Base-by-base conservation (phyloP, 495 filamentous ascomycete genomes). In the Hypoxylon fuscum region DNA sequence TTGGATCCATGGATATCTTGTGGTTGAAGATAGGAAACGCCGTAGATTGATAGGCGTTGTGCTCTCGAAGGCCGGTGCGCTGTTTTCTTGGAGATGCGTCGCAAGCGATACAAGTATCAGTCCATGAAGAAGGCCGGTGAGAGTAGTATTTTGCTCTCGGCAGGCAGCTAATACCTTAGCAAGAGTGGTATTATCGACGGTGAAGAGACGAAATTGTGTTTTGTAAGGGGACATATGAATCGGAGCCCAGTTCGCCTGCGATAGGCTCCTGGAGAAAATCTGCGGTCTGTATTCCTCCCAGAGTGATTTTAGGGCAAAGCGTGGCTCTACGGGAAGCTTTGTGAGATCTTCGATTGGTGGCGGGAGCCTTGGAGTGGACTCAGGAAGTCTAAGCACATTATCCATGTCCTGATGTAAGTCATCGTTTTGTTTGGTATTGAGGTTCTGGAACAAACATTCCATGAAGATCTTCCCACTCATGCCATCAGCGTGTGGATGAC, bases 401-500 rank as follows among this genome's bases (percentile, higher is more conserved):
- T 59, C 45, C 45, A 34, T 41, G 22, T 21, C 47, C 27, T 20
- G 23, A 22, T 12, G 22, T 32, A 11, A 14, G 14, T 41, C 11
- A 15, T 15, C 34, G 9, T 14, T 32, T 10, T 29, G 25, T 38
- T 42, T 38, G 15, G 43, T 31, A 48, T 70, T 62, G 17, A 74
- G 45, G 5, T 52, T 68, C 43, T 50, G 52, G 15, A 68, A 22
- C 14, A 74, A 34, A 12, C 55, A 51, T 41, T 61, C 32, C 23
- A 68, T 67, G 44, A 74, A 74, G 10, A 66, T 55, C 47, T 66
- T 62, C 1, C 64, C 71, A 43, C 71, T 70, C 20, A 64, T 23
- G 21, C 71, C 71, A 51, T 74, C 71, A 1, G 12, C 35, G 23
- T 70, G 46, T 9, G 58, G 69, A 29, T 74, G 71, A 38, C 72